Percentiles rank a stretch among this genome's conserved stretches.
phyloP scores from a whole-genome alignment of 1,284 basidiomycete species.

The Peniophora sp. region DNA sequence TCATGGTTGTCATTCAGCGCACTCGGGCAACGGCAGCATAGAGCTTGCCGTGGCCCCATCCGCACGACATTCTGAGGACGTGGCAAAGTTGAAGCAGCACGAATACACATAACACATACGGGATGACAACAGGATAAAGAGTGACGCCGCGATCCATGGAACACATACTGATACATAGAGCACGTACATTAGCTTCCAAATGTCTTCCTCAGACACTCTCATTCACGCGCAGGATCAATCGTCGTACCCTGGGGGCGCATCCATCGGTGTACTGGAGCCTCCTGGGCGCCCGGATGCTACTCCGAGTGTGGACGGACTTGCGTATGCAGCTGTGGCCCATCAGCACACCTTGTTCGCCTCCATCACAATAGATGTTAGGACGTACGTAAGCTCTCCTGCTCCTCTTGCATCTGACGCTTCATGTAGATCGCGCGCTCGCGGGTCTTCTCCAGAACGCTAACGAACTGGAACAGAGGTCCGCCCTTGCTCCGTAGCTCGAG shows the following conservation, averaged over 20 bases:
- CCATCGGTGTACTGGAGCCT: slow-evolving; percentile 26
- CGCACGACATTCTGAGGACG: too few species aligned
- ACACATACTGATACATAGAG: too few species aligned
- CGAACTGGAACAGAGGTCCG: slow-evolving; percentile 65
- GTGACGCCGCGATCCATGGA: too few species aligned
- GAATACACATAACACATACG: not conserved
- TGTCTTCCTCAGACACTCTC: not conserved
- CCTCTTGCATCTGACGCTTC: slow-evolving; percentile 54
- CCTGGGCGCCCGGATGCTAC: slow-evolving; percentile 20
- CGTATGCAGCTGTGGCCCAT: slow-evolving; percentile 41
- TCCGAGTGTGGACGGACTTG: slow-evolving; percentile 29
- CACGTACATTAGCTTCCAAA: too few species aligned
- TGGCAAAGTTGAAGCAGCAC: too few species aligned
- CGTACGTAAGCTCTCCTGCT: slow-evolving; percentile 54
- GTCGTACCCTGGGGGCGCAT: slow-evolving; percentile 61
- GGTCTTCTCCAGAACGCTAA: slow-evolving; percentile 62
- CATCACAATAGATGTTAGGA: slow-evolving; percentile 4
- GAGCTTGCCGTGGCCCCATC: too few species aligned
- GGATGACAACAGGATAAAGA: too few species aligned
- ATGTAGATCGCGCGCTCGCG: slow-evolving; percentile 68
- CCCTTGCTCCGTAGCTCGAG: slow-evolving; percentile 63
- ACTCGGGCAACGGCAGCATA: too few species aligned
- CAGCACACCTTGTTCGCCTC: slow-evolving; percentile 6
- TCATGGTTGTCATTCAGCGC: too few species aligned
- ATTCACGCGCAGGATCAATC: slow-evolving; percentile 28